Conservation (phyloP, 2,329 filamentous ascomycete genomes). For the Penicillium sp. region DNA sequence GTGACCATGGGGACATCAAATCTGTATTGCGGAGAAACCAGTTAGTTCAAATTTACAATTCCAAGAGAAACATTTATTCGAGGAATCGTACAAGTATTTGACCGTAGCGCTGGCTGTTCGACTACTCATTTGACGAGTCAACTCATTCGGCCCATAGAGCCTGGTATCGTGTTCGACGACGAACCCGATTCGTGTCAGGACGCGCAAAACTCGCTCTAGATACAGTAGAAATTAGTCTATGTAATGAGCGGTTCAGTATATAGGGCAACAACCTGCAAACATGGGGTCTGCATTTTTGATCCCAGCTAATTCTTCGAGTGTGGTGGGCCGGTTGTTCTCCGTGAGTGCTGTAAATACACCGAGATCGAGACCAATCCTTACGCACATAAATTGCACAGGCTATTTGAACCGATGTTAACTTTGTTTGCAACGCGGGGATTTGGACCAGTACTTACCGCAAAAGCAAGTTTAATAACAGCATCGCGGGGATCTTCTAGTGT, state of each 20-base stretch:
- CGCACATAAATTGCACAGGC: constrained; percentile 18
- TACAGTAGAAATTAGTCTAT: not conserved
- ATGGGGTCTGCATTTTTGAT: constrained; percentile 12
- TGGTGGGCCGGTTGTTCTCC: not conserved
- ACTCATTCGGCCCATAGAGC: constrained; percentile 13
- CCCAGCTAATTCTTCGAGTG: constrained; percentile 16
- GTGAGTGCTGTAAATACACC: constrained; percentile 17
- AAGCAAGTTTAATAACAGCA: not conserved
- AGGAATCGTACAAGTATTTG: constrained; percentile 21
- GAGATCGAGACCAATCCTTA: constrained; percentile 22
- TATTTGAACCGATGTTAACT: too few species aligned
- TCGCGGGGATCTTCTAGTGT: not conserved
- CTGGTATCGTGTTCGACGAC: constrained; percentile 16
- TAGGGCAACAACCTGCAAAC: constrained; percentile 7
- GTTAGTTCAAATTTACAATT: too few species aligned
- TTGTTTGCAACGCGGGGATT: not conserved
- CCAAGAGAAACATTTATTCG: too few species aligned
- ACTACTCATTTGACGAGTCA: constrained; percentile 20
- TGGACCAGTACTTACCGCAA: not conserved
- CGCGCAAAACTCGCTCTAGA: constrained; percentile 21
- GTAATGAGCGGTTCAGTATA: not conserved
- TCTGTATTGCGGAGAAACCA: too few species aligned
- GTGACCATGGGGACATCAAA: constrained; percentile 16
- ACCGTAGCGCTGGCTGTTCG: constrained; percentile 9
- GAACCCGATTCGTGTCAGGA: constrained; percentile 20